Base-by-base conservation (phyloP, 1,139 yeast genomes). In the Hyphopichia fennica region DNA sequence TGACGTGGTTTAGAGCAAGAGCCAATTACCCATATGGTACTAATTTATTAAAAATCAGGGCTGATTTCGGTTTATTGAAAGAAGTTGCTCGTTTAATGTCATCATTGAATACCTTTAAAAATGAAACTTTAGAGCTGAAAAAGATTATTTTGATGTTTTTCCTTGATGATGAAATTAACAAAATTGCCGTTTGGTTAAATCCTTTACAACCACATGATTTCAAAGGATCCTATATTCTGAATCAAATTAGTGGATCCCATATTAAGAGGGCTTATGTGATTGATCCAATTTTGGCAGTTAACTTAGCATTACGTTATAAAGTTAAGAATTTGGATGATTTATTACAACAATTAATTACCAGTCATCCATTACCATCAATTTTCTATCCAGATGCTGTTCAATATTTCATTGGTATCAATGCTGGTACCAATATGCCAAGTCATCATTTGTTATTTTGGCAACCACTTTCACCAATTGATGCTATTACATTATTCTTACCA, bases 21-120 rank as follows among this genome's bases (percentile, higher is more conserved):
- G 72, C 81, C 3, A 71, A 77, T 15, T 86, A 85, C 70, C 96
- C 99, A 9, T 90, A 76, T 65, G 98, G 98, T 1, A 85, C 91
- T 11, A 89, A 91, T 58, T 72, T 79, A 37, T 65, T 88, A 50
- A 82, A 83, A 57, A 81, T 84, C 38, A 81, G 81, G 50, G 81
- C 90, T 3, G 96, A 90, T 54, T 74, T 77, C 51, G 71, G 76
- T 6, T 63, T 84, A 40, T 68, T 91, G 51, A 67, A 71, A 37
- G 80, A 77, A 23, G 74, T 84, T 15, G 80, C 82, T 6, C 55
- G 60, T 34, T 52, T 67, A 40, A 57, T 66, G 46, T 47, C 62
- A 1, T 47, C 51, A 38, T 48, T 41, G 11, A 65, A 52, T 40
- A 58, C 59, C 31, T 67, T 53, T 44, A 60, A 51, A 10, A 47